Conservation (phyloP, 2,329 filamentous ascomycete genomes). For the Penicillium frequentans region DNA sequence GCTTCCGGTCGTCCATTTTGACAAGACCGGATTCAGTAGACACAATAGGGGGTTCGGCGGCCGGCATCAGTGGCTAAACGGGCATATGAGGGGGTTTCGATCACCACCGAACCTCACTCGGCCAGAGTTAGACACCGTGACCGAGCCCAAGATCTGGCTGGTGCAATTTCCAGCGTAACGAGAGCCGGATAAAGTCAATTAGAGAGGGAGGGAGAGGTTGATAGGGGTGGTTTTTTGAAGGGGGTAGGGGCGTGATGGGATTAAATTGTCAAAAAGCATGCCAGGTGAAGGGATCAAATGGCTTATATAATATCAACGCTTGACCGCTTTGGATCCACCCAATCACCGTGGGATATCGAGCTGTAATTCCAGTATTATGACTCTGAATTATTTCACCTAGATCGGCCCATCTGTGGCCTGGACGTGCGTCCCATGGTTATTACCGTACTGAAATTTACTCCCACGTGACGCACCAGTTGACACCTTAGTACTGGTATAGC, state of each 20-base stretch:
- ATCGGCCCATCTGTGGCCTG: neutral
- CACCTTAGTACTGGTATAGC: neutral
- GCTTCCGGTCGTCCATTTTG: constrained; percentile 99
- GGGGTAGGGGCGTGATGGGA: neutral
- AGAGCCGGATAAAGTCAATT: neutral
- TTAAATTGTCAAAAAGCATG: neutral
- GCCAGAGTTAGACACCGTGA: constrained; percentile 29
- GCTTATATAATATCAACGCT: neutral
- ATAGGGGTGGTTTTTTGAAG: neutral
- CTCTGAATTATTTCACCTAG: neutral
- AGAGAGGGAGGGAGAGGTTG: neutral
- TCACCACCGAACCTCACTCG: constrained; percentile 37
- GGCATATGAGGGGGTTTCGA: constrained; percentile 34
- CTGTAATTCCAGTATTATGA: neutral
- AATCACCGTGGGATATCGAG: neutral
- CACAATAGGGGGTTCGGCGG: constrained; percentile 73
- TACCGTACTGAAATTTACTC: neutral
- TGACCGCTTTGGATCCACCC: neutral
- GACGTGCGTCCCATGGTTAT: neutral
- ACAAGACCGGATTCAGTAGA: constrained; percentile 75
- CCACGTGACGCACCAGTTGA: neutral
- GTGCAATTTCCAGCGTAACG: neutral
- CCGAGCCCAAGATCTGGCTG: constrained; percentile 9
- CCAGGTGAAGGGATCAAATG: neutral
- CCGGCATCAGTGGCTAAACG: constrained; percentile 76